phyloP scores from a whole-genome alignment of 2,329 filamentous ascomycete species.

The Xylaria arbuscula region DNA sequence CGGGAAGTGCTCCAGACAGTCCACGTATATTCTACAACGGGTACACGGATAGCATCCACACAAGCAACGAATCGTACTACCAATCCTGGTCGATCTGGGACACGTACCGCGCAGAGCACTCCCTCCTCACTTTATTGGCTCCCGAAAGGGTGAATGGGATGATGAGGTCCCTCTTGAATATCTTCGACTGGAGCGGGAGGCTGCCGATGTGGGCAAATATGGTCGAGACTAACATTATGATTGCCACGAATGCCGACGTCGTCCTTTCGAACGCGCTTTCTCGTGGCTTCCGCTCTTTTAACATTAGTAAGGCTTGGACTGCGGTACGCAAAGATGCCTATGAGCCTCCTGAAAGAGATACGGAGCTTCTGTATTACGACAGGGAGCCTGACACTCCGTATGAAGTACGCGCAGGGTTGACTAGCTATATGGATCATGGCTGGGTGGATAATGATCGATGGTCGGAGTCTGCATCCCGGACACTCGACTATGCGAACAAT shows the following conservation, averaged over 20 bases:
- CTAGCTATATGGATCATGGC: slow-evolving; percentile 56
- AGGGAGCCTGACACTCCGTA: slow-evolving; percentile 58
- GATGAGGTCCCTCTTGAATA: slow-evolving; percentile 58
- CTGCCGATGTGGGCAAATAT: slow-evolving; percentile 63
- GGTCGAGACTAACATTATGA: slow-evolving; percentile 63
- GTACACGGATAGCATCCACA: slow-evolving; percentile 58
- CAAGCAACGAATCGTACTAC: slow-evolving; percentile 58
- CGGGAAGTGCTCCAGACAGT: slow-evolving; percentile 37
- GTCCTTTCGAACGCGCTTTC: slow-evolving; percentile 60
- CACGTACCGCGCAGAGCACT: slow-evolving; percentile 61
- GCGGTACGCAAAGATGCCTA: slow-evolving; percentile 59
- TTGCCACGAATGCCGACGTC: slow-evolving; percentile 60
- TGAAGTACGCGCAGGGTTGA: slow-evolving; percentile 59
- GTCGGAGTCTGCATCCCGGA: slow-evolving; percentile 59
- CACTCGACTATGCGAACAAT: slow-evolving; percentile 60
- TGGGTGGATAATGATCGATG: slow-evolving; percentile 61
- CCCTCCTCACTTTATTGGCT: slow-evolving; percentile 57
- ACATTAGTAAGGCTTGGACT: slow-evolving; percentile 57
- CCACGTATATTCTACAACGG: slow-evolving; percentile 57
- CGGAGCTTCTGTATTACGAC: slow-evolving; percentile 58
- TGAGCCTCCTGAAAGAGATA: slow-evolving; percentile 57
- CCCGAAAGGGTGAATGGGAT: slow-evolving; percentile 60
- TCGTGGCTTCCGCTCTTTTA: slow-evolving; percentile 56
- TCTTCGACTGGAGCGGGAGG: slow-evolving; percentile 60
- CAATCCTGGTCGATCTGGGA: slow-evolving; percentile 65